Evolutionary conservation across 495 filamentous ascomycete genomes (phyloP).

Genomic region (Cercophora scortea): DNA sequence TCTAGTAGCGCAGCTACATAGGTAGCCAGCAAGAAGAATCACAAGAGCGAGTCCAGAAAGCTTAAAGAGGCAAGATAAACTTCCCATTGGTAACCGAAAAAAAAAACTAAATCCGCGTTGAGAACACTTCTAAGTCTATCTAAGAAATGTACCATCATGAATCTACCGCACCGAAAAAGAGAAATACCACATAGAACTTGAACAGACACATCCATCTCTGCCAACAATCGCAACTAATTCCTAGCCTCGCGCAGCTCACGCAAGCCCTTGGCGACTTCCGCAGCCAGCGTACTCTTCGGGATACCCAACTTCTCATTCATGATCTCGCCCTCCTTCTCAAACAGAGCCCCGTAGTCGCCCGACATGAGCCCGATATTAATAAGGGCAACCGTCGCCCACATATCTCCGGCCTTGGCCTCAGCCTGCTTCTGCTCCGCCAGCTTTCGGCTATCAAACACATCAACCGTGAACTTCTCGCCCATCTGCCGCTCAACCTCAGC

Average conservation of each 20-base stretch:
- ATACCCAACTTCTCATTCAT: constrained; percentile 17
- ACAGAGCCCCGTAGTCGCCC: constrained; percentile 15
- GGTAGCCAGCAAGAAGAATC: too few relatives aligned
- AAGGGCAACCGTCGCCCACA: constrained; percentile 10
- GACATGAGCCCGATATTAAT: constrained; percentile 21
- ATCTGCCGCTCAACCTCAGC: constrained; percentile 23
- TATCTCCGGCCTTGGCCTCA: constrained; percentile 6
- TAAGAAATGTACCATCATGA: too few relatives aligned
- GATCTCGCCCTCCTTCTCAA: constrained; percentile 21
- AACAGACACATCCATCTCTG: too few relatives aligned
- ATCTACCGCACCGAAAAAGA: too few relatives aligned
- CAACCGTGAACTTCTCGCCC: constrained; percentile 21
- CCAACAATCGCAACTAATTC: neutral
- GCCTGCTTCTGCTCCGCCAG: constrained; percentile 8
- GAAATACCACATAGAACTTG: too few relatives aligned
- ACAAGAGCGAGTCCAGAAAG: too few relatives aligned
- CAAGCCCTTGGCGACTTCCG: neutral
- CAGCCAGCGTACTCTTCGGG: constrained; percentile 11
- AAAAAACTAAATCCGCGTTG: too few relatives aligned
- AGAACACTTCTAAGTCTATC: too few relatives aligned
- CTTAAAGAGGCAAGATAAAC: too few relatives aligned
- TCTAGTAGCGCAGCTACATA: too few relatives aligned
- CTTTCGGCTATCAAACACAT: constrained; percentile 15
- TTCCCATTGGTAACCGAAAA: too few relatives aligned
- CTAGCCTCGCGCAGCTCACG: neutral